phyloP scores from a whole-genome alignment of 2,329 filamentous ascomycete genomes.

The Colletotrichum sp. region DNA sequence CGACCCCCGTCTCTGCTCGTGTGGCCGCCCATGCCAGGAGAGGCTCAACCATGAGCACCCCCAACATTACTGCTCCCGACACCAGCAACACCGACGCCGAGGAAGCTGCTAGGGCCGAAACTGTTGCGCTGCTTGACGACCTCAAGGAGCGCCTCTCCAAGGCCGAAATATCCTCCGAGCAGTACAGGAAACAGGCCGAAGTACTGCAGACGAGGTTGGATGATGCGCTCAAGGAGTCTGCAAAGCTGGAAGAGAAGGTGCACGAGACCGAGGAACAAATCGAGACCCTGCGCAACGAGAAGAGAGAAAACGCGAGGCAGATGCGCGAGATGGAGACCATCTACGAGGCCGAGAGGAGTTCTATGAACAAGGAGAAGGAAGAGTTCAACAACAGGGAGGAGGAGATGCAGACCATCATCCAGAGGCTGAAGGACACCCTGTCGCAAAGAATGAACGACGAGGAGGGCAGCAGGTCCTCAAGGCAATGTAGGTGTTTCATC shows the following conservation, averaged over 20 bases:
- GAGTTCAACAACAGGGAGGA: constrained; percentile 84
- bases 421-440: constrained; percentile 88
- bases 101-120: constrained; percentile 79
- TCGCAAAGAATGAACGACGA: constrained; percentile 71
- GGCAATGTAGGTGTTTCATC: constrained; percentile 56
- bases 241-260: constrained; percentile 83
- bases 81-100: constrained; percentile 56
- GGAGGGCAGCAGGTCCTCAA: constrained; percentile 62
- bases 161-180: constrained; percentile 78
- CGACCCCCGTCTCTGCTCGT: constrained; percentile 75
- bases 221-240: constrained; percentile 82
- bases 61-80: background rate
- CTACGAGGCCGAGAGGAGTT: constrained; percentile 87
- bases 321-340: constrained; percentile 91
- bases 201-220: constrained; percentile 86
- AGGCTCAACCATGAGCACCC: constrained; percentile 48
- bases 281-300: constrained; percentile 82
- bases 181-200: constrained; percentile 83
- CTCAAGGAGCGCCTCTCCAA: constrained; percentile 82
- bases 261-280: constrained; percentile 88
- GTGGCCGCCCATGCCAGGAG: constrained; percentile 71
- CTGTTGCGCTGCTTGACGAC: constrained; percentile 80
- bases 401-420: constrained; percentile 88
- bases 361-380: constrained; percentile 90
- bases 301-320: constrained; percentile 81